Evolutionary conservation across 805 yeast species (phyloP).

Genomic region (Hanseniaspora valbyensis): DNA sequence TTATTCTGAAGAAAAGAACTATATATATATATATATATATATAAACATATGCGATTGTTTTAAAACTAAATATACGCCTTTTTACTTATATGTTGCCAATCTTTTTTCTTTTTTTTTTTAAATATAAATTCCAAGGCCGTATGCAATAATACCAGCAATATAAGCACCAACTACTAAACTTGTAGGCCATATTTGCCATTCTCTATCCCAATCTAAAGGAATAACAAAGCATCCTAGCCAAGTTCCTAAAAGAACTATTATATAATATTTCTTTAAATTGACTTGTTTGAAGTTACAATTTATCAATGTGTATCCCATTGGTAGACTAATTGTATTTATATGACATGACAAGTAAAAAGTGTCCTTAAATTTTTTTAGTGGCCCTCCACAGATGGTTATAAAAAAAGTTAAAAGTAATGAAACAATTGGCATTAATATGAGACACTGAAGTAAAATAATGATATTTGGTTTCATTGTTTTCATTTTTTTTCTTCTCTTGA

Average conservation of each 20-base stretch:
- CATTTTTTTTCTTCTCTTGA: slow-evolving; percentile 4
- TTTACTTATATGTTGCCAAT: slow-evolving; percentile 6
- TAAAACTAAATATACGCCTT: background rate
- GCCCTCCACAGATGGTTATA: slow-evolving; percentile 70
- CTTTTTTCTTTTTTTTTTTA: slow-evolving; percentile 16
- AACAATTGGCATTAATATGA: slow-evolving; percentile 21
- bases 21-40: too few species aligned
- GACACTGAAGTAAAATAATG: slow-evolving; percentile 22
- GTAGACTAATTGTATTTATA: slow-evolving; percentile 46
- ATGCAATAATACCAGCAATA: slow-evolving; percentile 59
- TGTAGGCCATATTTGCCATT: slow-evolving; percentile 94
- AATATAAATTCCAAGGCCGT: slow-evolving; percentile 31
- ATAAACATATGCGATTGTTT: too few species aligned
- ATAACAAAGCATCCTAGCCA: slow-evolving; percentile 93
- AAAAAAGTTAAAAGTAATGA: slow-evolving; percentile 26
- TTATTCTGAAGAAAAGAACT: background rate
- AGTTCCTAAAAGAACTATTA: slow-evolving; percentile 45
- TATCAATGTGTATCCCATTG: slow-evolving; percentile 53
- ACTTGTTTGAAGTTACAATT: slow-evolving; percentile 43
- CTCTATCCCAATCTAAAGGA: slow-evolving; percentile 95
- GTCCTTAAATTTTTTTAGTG: slow-evolving; percentile 43
- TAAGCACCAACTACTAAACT: slow-evolving; percentile 74
- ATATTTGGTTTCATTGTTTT: slow-evolving; percentile 27
- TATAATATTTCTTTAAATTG: slow-evolving; percentile 29
- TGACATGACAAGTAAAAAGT: slow-evolving; percentile 55